Evolutionary conservation across 441 rosid genomes (phyloP), one percentile per base, ranked within the genome.

Genomic region (Adansonia madagascariensis): DNA sequence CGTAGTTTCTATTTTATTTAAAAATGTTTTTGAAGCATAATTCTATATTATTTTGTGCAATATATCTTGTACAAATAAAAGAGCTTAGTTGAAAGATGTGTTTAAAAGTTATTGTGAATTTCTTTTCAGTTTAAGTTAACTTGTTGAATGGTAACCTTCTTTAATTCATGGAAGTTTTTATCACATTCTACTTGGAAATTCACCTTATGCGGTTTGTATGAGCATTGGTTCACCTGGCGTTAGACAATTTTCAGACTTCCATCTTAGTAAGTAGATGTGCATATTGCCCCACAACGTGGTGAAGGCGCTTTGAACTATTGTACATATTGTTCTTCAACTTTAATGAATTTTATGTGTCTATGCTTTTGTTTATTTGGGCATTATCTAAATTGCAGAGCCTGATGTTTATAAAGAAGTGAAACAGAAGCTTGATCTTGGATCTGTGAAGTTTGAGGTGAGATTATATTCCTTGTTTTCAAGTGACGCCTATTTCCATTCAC

Each of bases 401-500:
- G 99, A 94, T 85, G 94, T 94, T 75, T 86, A 84, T 60, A 94
- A 84, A 84, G 99, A 96, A 88, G 97, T 96, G 81, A 96, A 90
- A 88, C 95, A 85, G 86, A 96, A 94, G 85, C 86, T 94, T 80
- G 98, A 91, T 81, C 89, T 91, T 80, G 99, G 97, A 76, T 80
- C 94, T 67, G 98, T 96, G 82, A 96, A 94, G 85, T 92, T 94
- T 86, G 97, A 96, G 99, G 98, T 93, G 78, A 79, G 90, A 76
- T 65, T 75, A 75, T 49, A 1, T 59, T 20, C 76, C 67, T 44
- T 44, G 53, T 43, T 73, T 73, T 43, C 46, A 22, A 20, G 12
- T 22, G 31, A 57, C 22, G 24, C 31, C 56, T 31, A 35, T 22
- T 15, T 50, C 61, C 31, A 41, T 65, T 65, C 50, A 66, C 53